These are phyloP conservation scores for Centrapalus pauciflorus DNA, from an alignment of 129 eudicot genomes.

Conservation along the genomic window DNA sequence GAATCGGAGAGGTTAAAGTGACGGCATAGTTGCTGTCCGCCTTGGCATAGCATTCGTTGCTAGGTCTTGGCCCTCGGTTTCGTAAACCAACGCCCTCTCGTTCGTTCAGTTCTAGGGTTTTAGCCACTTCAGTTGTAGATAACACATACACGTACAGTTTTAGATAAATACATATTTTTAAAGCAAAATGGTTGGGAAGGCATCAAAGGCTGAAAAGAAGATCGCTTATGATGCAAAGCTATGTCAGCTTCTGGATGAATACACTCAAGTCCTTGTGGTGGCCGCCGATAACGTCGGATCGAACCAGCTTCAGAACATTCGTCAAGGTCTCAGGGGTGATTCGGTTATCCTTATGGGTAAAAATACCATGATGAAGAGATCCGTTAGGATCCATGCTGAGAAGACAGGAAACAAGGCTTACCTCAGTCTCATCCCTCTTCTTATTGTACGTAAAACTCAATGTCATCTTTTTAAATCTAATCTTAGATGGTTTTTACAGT, in stretches of 20 bases:
- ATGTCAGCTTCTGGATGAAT: conserved; percentile 42
- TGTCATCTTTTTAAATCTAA: not conserved
- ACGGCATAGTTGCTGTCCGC: conserved; percentile 62
- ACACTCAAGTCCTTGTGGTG: conserved; percentile 48
- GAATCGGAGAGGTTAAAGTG: conserved; percentile 71
- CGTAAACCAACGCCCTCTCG: conserved; percentile 16
- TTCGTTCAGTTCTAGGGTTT: conserved; percentile 23
- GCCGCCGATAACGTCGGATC: conserved; percentile 76
- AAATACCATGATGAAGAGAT: conserved; percentile 80
- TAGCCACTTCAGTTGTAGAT: not conserved
- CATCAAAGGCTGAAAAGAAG: conserved; percentile 63
- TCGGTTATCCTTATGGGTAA: conserved; percentile 75
- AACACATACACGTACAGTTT: not conserved
- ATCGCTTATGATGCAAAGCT: conserved; percentile 48
- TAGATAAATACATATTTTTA: not conserved
- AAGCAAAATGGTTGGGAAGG: conserved; percentile 43
- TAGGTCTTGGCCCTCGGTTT: conserved; percentile 69
- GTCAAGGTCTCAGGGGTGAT: conserved; percentile 56
- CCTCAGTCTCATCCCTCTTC: conserved; percentile 42
- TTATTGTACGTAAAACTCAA: conserved; percentile 34
- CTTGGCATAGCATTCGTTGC: conserved; percentile 32
- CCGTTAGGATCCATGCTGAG: conserved; percentile 58
- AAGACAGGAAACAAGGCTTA: conserved; percentile 52
- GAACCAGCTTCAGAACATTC: conserved; percentile 54
- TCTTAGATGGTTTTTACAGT: not conserved